Evolutionary conservation across 2,329 filamentous ascomycete species (phyloP).

Genomic region (Aspergillus felis): DNA sequence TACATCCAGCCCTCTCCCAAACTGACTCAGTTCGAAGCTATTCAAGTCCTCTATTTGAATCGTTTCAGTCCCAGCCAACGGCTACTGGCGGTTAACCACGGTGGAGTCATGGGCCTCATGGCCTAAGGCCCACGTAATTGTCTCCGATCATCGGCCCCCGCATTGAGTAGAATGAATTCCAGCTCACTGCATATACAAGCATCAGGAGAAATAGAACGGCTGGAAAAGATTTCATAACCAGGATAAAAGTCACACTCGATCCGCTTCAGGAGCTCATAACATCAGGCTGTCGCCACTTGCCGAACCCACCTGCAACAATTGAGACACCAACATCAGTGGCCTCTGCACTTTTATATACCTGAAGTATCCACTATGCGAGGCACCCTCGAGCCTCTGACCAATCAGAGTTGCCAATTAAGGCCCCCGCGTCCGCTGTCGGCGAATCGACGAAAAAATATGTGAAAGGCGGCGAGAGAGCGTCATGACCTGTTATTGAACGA

Average conservation of each 20-base stretch:
- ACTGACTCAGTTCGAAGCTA: neutral
- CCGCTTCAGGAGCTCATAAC: neutral
- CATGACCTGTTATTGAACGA: neutral
- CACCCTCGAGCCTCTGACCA: neutral
- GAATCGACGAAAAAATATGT: slow-evolving; percentile 4
- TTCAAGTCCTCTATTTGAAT: neutral
- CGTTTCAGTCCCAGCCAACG: neutral
- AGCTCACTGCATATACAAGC: neutral
- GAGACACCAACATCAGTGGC: neutral
- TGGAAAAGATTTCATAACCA: neutral
- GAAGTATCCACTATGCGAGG: neutral
- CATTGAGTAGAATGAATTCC: neutral
- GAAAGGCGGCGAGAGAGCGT: slow-evolving; percentile 1
- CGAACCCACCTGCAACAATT: neutral
- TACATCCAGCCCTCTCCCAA: neutral
- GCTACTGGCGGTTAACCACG: slow-evolving; percentile 7
- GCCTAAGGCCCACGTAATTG: neutral
- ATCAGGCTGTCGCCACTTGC: neutral
- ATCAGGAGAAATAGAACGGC: neutral
- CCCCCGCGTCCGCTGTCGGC: slow-evolving; percentile 16
- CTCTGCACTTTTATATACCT: neutral
- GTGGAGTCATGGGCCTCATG: neutral
- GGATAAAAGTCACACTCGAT: neutral
- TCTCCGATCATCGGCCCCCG: slow-evolving; percentile 15
- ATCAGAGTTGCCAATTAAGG: neutral